Conservation (phyloP, 2,329 filamentous ascomycete species). For the Phyllosticta ampelicida region DNA sequence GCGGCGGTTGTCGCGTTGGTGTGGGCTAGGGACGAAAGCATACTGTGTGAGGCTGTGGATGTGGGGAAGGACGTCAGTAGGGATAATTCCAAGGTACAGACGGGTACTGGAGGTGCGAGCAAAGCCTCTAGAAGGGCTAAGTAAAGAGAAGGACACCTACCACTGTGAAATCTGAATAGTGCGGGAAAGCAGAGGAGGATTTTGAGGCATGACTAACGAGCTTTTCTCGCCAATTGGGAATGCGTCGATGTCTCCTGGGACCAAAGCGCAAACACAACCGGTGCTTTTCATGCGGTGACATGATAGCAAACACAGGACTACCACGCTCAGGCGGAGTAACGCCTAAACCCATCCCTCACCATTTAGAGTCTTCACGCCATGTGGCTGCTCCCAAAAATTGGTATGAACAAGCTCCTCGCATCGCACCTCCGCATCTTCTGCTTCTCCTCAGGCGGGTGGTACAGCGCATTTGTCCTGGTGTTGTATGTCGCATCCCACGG, state of each 20-base stretch:
- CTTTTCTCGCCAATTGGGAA: too few species aligned
- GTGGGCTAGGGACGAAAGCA: slow-evolving; percentile 3
- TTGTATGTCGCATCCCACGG: slow-evolving; percentile 39
- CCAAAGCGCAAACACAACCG: too few species aligned
- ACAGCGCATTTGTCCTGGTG: slow-evolving; percentile 32
- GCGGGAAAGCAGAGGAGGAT: neutral
- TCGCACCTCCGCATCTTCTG: neutral
- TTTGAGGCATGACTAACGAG: too few species aligned
- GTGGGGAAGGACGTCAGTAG: neutral
- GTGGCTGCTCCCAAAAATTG: neutral
- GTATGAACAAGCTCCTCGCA: slow-evolving; percentile 4
- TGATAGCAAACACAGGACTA: too few species aligned
- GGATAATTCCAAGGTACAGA: neutral
- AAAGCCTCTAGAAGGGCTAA: neutral
- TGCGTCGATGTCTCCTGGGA: too few species aligned
- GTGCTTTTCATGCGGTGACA: too few species aligned
- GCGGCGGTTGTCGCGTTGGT: slow-evolving; percentile 6
- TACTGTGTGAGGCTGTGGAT: neutral
- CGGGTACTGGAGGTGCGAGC: neutral
- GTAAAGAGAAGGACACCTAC: neutral
- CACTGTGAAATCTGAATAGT: neutral
- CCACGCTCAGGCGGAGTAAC: too few species aligned
- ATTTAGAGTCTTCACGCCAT: neutral
- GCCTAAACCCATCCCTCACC: neutral
- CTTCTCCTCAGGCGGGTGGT: slow-evolving; percentile 15